A percentile compares a stretch with the other conserved stretches of the same genome.
These are phyloP conservation scores for Tolypocladium pustulatum DNA, from an alignment of 2,329 filamentous ascomycete species.

Conservation along the genomic window DNA sequence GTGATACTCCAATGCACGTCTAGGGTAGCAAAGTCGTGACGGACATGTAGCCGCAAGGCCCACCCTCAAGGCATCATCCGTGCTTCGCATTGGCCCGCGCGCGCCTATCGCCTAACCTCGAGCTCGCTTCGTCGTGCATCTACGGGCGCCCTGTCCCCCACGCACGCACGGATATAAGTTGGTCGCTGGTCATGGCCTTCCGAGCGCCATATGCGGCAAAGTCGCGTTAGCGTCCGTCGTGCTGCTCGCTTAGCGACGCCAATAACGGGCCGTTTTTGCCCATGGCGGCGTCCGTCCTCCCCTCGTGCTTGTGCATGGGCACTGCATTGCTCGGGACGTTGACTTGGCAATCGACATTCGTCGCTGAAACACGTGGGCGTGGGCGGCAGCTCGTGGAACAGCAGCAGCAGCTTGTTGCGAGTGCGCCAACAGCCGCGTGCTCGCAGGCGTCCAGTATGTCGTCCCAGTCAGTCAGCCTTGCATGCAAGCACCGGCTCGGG, in stretches of 20 bases:
- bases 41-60: neutral
- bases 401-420: neutral
- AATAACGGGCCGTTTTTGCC: neutral
- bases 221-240: neutral
- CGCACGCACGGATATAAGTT: neutral
- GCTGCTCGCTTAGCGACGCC: neutral
- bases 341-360: conserved; percentile 14
- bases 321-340: conserved; percentile 3
- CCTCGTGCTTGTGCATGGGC: neutral
- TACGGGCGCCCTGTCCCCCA: too few relatives aligned
- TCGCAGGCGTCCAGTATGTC: neutral
- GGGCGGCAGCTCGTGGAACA: neutral
- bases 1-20: neutral
- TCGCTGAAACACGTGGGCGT: conserved; percentile 10
- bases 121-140: neutral
- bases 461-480: neutral
- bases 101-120: neutral
- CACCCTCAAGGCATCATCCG: too few relatives aligned
- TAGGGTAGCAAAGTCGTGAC: neutral
- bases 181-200: neutral
- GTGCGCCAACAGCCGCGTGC: neutral
- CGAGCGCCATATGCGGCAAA: neutral
- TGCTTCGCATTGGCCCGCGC: too few relatives aligned
- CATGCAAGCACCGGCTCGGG: neutral
- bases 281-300: neutral